Conservation (phyloP, 805 yeast species). For the Kazachstania kunashirensis region DNA sequence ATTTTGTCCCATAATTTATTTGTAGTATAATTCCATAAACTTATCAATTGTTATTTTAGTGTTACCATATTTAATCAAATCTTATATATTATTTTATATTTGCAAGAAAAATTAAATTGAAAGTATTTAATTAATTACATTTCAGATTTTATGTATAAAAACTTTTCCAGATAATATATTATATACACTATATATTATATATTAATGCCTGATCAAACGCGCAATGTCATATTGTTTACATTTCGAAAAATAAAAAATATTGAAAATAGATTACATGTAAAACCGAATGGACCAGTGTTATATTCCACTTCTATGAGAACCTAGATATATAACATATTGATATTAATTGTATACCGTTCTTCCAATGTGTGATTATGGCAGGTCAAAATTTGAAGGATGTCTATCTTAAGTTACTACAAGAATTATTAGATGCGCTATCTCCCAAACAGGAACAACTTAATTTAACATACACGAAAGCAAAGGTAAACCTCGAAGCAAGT, state of each 20-base stretch:
- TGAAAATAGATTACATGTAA: too few species aligned
- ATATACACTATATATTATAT: background rate
- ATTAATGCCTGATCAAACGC: background rate
- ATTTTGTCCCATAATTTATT: constrained; percentile 9
- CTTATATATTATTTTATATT: constrained; percentile 5
- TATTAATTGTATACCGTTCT: background rate
- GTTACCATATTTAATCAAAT: constrained; percentile 4
- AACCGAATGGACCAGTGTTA: too few species aligned
- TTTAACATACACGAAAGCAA: constrained; percentile 46
- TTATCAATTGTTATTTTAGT: constrained; percentile 1
- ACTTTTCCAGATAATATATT: background rate
- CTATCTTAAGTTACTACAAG: constrained; percentile 51
- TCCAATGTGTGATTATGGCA: constrained; percentile 16
- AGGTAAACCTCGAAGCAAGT: constrained; percentile 38
- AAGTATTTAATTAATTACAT: background rate
- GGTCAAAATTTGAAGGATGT: constrained; percentile 41
- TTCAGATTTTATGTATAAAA: background rate
- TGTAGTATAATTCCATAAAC: constrained; percentile 6
- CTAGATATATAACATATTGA: background rate
- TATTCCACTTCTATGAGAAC: too few species aligned
- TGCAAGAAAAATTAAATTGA: background rate
- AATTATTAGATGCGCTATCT: constrained; percentile 37
- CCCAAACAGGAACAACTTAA: constrained; percentile 44
- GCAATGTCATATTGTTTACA: too few species aligned
- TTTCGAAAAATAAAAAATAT: too few species aligned